Percentiles rank a stretch among this genome's conserved stretches.
phyloP scores from a whole-genome alignment of 805 yeast genomes.

The Candida broadrunensis region DNA sequence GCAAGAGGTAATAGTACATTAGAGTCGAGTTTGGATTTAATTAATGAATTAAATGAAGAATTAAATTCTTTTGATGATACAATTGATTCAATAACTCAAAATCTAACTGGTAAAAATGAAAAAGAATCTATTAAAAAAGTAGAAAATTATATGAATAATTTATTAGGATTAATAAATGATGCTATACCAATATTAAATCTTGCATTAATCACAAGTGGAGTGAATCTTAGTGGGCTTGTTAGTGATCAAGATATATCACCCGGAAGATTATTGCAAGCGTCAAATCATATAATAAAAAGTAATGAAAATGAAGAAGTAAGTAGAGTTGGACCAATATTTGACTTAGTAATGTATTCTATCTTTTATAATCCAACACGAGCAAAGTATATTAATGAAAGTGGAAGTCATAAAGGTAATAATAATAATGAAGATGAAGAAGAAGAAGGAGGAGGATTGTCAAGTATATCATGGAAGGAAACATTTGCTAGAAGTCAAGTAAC shows the following conservation, averaged over 20 bases:
- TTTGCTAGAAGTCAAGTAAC: conserved; percentile 53
- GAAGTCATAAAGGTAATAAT: conserved; percentile 12
- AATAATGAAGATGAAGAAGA: no score
- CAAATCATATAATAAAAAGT: conserved; percentile 41
- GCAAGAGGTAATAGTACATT: conserved; percentile 61
- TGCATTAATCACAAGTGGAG: conserved; percentile 67
- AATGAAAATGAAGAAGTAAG: conserved; percentile 17
- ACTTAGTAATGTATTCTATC: conserved; percentile 55
- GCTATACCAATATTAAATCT: conserved; percentile 66
- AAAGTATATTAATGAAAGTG: conserved; percentile 20
- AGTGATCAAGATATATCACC: conserved; percentile 56
- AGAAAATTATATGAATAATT: conserved; percentile 45
- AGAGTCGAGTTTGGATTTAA: conserved; percentile 51
- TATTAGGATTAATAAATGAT: conserved; percentile 57
- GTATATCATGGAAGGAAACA: conserved; percentile 72
- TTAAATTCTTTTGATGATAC: conserved; percentile 55
- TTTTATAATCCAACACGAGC: conserved; percentile 55
- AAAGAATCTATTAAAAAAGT: conserved; percentile 43
- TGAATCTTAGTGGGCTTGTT: conserved; percentile 45
- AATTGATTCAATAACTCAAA: conserved; percentile 38
- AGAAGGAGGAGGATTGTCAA: conserved; percentile 16
- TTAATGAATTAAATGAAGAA: conserved; percentile 53
- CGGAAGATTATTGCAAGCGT: conserved; percentile 62
- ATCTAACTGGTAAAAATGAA: conserved; percentile 24
- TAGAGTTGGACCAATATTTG: conserved; percentile 58